Base-by-base conservation (phyloP, 352 stramenopile species). In the Globisporangium recalcitrans region DNA sequence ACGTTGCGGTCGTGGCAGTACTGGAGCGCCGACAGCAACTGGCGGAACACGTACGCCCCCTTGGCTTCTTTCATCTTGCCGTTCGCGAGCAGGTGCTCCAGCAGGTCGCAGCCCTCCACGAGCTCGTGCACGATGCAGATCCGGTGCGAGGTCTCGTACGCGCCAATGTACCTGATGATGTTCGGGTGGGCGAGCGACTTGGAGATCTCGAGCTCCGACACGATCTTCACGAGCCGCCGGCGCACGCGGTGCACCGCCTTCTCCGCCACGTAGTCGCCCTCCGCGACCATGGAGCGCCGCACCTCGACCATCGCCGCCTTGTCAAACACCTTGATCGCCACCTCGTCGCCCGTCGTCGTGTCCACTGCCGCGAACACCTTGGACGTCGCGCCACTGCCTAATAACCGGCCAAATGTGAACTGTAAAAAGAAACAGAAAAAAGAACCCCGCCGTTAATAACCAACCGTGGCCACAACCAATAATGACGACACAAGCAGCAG, bases 11-110 rank as follows among this genome's bases (percentile, higher is more conserved):
- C 81, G 69, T 98, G 93, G 64, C 96, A 96, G 68, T 98, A 97
- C 46, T 89, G 76, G n/a, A 98, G 74, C 32, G 90, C 87, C n/a
- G 83, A 91, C 47, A 98, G 77, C 73, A 98, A 87, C 78, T 98
- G 89, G 13, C 60, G 51, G 52, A 90, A 87, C 11, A 91, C 77
- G 21, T 72, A 60, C 46, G 76, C 71, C 4, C 75, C 84, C 21
- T 78, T 60, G n/a, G 70, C 31, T 40, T 93, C 82, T 9, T 73
- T 51, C 82, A 92, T 91, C 46, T 88, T 90, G 42, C 82, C 80
- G 52, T 90, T 71, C 13, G 72, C 72, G 26, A 94, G 64, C 65
- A 94, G 63, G 53, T 90, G 74, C 46, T 92, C 82, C 8, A 94
- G 66, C 56, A 94, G 51, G 58, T 94, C 85, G 21, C 73, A 74